These are phyloP conservation scores for Blastosporella zonata DNA, from an alignment of 1,284 basidiomycete species.

Conservation along the genomic window DNA sequence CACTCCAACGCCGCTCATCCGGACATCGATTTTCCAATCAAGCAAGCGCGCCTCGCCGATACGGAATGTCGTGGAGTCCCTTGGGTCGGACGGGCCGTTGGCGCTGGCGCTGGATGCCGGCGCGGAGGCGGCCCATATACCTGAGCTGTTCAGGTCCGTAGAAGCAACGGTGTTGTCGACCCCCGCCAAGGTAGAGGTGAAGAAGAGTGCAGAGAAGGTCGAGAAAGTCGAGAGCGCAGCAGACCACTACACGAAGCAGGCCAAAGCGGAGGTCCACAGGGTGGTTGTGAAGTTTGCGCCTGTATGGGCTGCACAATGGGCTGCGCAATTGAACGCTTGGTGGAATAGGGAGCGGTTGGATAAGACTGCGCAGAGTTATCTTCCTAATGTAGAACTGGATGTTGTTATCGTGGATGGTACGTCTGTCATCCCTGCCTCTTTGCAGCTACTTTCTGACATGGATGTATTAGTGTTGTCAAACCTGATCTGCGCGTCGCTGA, in stretches of 20 bases:
- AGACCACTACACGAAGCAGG: constrained; percentile 13
- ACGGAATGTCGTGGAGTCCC: constrained; percentile 46
- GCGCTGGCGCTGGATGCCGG: constrained; percentile 47
- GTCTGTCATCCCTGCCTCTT: constrained; percentile 17
- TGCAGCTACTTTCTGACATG: neutral
- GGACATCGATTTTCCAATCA: constrained; percentile 46
- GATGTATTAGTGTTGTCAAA: constrained; percentile 56
- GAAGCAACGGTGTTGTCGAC: constrained; percentile 28
- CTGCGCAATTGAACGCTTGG: constrained; percentile 38
- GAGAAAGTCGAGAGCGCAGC: constrained; percentile 20
- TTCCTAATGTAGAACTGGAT: constrained; percentile 61
- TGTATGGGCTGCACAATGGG: constrained; percentile 24
- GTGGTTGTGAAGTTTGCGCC: constrained; percentile 30
- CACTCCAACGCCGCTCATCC: constrained; percentile 40
- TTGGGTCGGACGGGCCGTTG: constrained; percentile 57
- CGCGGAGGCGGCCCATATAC: constrained; percentile 47
- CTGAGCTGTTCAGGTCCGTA: constrained; percentile 58
- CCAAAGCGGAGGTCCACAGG: constrained; percentile 12
- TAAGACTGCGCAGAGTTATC: constrained; percentile 46
- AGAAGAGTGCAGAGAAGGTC: constrained; percentile 25
- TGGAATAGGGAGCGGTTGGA: constrained; percentile 56
- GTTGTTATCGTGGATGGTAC: constrained; percentile 56
- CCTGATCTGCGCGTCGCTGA: constrained; percentile 69
- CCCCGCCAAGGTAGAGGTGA: constrained; percentile 28
- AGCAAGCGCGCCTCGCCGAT: constrained; percentile 40